Conservation (phyloP, 768 basidiomycete genomes). For the Kwoniella botswanensis region DNA sequence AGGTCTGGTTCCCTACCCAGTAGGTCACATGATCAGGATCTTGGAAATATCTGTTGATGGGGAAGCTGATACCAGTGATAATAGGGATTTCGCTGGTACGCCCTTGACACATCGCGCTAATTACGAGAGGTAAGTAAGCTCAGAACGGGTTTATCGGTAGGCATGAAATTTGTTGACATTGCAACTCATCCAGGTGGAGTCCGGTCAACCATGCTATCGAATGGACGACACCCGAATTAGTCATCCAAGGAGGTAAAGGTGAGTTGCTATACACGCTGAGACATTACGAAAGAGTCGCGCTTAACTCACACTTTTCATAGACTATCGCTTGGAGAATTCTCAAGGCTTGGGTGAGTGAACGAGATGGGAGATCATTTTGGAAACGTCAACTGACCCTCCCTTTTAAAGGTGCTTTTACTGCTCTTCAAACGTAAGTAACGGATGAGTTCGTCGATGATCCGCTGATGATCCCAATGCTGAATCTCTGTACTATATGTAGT, state of each 20-base stretch:
- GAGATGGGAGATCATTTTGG: no score
- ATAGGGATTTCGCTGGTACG: constrained; percentile 40
- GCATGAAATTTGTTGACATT: neutral
- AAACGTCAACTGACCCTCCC: neutral
- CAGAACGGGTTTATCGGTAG: neutral
- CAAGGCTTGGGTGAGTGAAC: constrained; percentile 66
- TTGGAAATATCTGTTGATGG: no score
- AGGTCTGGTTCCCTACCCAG: constrained; percentile 51
- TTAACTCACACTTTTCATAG: constrained; percentile 50
- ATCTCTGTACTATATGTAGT: constrained; percentile 66
- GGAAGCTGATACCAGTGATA: neutral
- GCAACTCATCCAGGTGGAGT: constrained; percentile 64
- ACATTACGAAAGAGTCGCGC: neutral
- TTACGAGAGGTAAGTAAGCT: constrained; percentile 44
- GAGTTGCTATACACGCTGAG: neutral
- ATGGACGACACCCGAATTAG: constrained; percentile 83
- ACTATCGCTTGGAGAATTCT: constrained; percentile 83
- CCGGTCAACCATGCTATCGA: constrained; percentile 80
- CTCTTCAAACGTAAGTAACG: constrained; percentile 62
- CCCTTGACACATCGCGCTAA: constrained; percentile 31
- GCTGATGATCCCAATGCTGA: constrained; percentile 59
- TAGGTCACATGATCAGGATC: constrained; percentile 3
- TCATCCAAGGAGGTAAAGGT: constrained; percentile 79
- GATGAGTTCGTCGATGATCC: neutral
- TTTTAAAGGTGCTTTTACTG: constrained; percentile 71